Conservation (phyloP, 495 filamentous ascomycete species). For the Aspergillus avenaceus region DNA sequence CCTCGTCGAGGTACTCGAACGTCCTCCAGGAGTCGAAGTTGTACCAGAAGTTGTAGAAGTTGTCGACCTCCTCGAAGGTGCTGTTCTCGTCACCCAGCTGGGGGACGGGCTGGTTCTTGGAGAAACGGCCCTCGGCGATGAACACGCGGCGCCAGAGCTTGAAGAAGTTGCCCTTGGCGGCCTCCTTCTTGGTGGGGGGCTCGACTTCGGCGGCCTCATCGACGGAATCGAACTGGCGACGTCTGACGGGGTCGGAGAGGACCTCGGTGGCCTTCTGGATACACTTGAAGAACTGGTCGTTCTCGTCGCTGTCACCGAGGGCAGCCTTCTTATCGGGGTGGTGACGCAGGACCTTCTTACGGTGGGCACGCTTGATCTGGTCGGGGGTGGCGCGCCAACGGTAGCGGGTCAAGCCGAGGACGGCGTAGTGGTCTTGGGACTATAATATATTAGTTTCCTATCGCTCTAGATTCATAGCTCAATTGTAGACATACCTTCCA, state of each 20-base stretch:
- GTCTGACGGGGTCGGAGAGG: constrained; percentile 84
- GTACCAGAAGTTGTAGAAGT: constrained; percentile 99
- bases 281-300: constrained; percentile 99
- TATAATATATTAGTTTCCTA: constrained; percentile 29
- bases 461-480: background rate
- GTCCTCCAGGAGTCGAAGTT: constrained; percentile 97
- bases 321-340: constrained; percentile 99
- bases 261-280: constrained; percentile 98
- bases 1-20: constrained; percentile 98
- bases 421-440: constrained; percentile 97
- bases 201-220: constrained; percentile 91
- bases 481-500: constrained; percentile 77
- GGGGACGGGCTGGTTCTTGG: constrained; percentile 82
- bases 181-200: constrained; percentile 85
- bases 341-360: constrained; percentile 98
- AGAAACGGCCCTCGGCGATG: constrained; percentile 88
- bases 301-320: constrained; percentile 70
- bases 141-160: constrained; percentile 88
- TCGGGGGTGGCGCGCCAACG: constrained; percentile 89
- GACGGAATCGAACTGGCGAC: constrained; percentile 93
- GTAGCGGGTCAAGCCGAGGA: constrained; percentile 89
- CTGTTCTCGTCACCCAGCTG: constrained; percentile 78
- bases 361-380: constrained; percentile 96
- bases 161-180: constrained; percentile 82
- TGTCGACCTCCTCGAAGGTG: constrained; percentile 81